Base-by-base conservation (phyloP, 2,329 filamentous ascomycete species). In the Xylaria sp. region DNA sequence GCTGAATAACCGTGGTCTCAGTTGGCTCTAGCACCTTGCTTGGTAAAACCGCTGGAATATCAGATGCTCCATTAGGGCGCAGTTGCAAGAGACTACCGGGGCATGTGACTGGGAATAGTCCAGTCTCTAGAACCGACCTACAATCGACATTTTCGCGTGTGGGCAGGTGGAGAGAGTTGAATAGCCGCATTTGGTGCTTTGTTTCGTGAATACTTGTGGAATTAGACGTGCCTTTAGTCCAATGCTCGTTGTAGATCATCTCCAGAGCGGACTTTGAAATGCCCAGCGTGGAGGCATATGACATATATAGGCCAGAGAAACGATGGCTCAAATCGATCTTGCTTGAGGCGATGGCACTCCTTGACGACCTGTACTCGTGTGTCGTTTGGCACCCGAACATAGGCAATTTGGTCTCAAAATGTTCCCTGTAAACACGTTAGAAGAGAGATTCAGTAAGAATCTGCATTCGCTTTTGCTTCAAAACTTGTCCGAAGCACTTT, bases 31-130 rank as follows among this genome's bases (percentile, higher is more conserved):
- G 37, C 9, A 42, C 37, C 37, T 42, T 42, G 9, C 37, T 42
- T 42, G 11, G 4, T 42, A 78, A 75, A 1, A 65, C 51, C 1
- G 78, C 69, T 9, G 66, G 68, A 53, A 78, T 78, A 1, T 66
- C 59, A 2, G 46, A 52, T n/a, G 10, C 2, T 2, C 11, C 13
- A 7, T 34, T 50, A 2, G 63, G 52, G 9, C 42, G 18, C 11
- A 67, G 55, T 2, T 4, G 52, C 39, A 69, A 59, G 0, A 34
- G 11, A 2, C 67, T 66, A 55, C 53, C 37, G 10, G 63, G 57
- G n/a, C 64, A 55, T 50, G 58, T 61, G 37, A 73, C 58, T 5
- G 71, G 72, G 13, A 74, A 63, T 1, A 73, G 61, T 2, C 13
- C 10, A 30, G 13, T 54, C 6, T 44, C 37, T 18, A 60, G 19